Evolutionary conservation across 225 moss, liverwort and hornwort species (phyloP).

Genomic region (Asterella californica): DNA sequence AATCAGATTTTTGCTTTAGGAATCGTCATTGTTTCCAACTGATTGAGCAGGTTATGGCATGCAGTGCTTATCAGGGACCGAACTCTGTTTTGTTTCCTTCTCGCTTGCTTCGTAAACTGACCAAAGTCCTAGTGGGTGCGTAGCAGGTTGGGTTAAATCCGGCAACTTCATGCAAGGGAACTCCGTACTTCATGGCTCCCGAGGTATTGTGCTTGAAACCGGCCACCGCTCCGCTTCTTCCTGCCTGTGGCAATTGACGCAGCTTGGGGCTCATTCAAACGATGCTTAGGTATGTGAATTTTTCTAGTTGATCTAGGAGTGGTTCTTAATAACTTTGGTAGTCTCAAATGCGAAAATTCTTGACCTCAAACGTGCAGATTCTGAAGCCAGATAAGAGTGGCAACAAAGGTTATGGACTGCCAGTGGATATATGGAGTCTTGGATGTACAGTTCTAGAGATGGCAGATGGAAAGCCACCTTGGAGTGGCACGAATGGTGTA

Average conservation of each 20-base stretch:
- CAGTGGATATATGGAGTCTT: constrained; percentile 94
- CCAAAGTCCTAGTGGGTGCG: not conserved
- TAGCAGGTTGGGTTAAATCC: constrained; percentile 63
- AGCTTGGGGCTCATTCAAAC: not conserved
- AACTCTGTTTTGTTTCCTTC: not conserved
- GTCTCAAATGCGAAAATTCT: not conserved
- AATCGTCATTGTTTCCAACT: no score
- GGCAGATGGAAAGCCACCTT: constrained; percentile 83
- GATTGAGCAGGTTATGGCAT: no score
- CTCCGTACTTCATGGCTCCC: constrained; percentile 95
- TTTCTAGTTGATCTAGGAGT: not conserved
- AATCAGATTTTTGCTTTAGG: no score
- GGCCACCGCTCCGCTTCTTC: not conserved
- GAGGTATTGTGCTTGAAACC: constrained; percentile 43
- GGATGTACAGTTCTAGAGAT: constrained; percentile 91
- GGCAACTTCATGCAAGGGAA: constrained; percentile 78
- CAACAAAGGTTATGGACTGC: constrained; percentile 60
- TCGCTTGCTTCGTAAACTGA: not conserved
- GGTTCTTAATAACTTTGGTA: not conserved
- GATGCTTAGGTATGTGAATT: not conserved
- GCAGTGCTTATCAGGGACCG: not conserved
- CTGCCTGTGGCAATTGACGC: not conserved
- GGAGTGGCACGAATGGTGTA: constrained; percentile 51
- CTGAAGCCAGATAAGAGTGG: constrained; percentile 33
- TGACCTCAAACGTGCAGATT: constrained; percentile 33